Conservation (phyloP, 768 basidiomycete species). For the Gloeopeniophorella convolvens region DNA sequence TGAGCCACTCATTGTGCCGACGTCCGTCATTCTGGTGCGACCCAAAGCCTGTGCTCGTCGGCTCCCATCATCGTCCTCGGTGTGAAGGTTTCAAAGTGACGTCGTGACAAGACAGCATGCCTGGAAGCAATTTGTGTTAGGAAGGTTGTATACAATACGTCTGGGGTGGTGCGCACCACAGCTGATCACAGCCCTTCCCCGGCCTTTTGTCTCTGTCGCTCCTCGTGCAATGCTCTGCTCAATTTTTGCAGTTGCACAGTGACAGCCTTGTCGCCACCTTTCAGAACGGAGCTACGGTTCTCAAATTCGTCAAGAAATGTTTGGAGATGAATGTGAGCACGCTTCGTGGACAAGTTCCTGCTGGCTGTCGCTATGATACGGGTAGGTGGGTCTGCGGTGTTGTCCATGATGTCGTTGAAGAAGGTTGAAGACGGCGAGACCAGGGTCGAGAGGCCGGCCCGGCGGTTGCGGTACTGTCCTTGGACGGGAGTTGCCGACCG, state of each 20-base stretch:
- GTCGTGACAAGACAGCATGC: no score
- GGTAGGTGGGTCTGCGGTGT: constrained; percentile 20
- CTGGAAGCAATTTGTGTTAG: no score
- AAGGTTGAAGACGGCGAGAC: no score
- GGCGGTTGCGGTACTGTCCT: no score
- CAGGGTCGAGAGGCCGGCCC: no score
- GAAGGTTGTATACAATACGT: background rate
- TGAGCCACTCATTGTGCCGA: no score
- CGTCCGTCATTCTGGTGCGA: no score
- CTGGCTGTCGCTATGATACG: constrained; percentile 4
- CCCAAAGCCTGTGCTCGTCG: no score
- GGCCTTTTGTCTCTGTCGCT: constrained; percentile 17
- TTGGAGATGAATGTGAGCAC: constrained; percentile 25
- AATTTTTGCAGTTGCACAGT: constrained; percentile 32
- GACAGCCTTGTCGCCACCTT: constrained; percentile 31
- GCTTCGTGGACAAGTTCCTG: constrained; percentile 24
- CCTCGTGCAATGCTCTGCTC: constrained; percentile 29
- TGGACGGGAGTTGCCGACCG: constrained; percentile 6
- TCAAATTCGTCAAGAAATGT: constrained; percentile 30
- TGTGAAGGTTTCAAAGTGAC: no score
- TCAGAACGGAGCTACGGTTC: constrained; percentile 25
- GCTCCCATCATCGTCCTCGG: no score
- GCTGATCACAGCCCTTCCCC: background rate
- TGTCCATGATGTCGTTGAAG: constrained; percentile 20
- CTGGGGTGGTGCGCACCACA: background rate